Percentiles rank a stretch among this genome's conserved stretches.
Evolutionary conservation across 345 rosid species (phyloP).

Genomic region (Dimocarpus longan): DNA sequence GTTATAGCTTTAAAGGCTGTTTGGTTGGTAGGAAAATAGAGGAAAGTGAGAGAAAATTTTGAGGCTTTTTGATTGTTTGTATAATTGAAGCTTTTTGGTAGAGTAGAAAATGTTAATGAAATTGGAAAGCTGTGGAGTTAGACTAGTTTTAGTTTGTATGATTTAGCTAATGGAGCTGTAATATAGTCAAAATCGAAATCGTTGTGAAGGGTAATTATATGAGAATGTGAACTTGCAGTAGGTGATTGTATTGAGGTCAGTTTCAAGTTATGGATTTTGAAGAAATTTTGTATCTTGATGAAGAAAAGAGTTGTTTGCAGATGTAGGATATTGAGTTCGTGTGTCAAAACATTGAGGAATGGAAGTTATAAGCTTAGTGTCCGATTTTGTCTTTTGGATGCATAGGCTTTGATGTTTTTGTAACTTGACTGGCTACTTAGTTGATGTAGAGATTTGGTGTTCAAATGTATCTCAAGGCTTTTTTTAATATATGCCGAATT

Average conservation of each 20-base stretch:
- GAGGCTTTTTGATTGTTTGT: neutral
- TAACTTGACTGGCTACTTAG: neutral
- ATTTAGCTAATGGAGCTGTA: neutral
- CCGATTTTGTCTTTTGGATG: neutral
- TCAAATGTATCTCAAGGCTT: neutral
- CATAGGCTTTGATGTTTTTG: no score
- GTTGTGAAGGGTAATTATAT: neutral
- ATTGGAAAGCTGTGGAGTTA: conserved; percentile 1
- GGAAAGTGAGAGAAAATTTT: neutral
- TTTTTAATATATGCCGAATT: no score
- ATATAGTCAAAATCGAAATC: neutral
- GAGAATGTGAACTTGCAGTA: neutral
- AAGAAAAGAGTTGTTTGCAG: neutral
- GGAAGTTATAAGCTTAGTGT: neutral
- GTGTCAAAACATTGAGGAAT: neutral
- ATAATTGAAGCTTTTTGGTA: neutral
- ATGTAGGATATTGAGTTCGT: neutral
- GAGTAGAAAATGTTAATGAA: neutral
- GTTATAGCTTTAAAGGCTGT: neutral
- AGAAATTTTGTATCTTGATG: neutral
- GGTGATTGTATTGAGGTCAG: neutral
- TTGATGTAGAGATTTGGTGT: neutral
- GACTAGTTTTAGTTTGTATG: neutral
- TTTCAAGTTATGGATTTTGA: neutral
- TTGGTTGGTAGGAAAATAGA: neutral